Evolutionary conservation across 768 basidiomycete genomes (phyloP).

Genomic region (Lentinula lateritia): DNA sequence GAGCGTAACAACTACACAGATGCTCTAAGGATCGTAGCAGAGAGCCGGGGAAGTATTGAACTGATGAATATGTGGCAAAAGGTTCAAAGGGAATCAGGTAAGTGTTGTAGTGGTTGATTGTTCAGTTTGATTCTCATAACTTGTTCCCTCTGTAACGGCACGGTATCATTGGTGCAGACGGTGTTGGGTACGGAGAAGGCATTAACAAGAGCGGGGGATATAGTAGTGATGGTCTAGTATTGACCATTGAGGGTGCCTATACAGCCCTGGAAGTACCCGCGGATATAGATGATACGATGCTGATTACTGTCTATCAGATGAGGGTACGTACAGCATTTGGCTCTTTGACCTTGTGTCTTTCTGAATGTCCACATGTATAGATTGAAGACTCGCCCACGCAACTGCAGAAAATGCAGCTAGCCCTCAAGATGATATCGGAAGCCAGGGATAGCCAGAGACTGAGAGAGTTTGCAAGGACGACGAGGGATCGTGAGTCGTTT

Average conservation of each 20-base stretch:
- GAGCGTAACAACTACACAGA: constrained; percentile 47
- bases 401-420: constrained; percentile 66
- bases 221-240: constrained; percentile 18
- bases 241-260: constrained; percentile 72
- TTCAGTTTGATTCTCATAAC: too few species aligned
- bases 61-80: constrained; percentile 48
- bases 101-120: not conserved
- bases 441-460: constrained; percentile 68
- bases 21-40: constrained; percentile 64
- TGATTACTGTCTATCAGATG: constrained; percentile 67
- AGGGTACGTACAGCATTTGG: constrained; percentile 39
- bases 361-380: constrained; percentile 29
- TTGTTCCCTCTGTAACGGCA: too few species aligned
- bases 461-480: constrained; percentile 57
- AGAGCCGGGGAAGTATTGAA: constrained; percentile 47
- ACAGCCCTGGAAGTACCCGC: constrained; percentile 61
- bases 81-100: constrained; percentile 34
- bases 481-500: constrained; percentile 64
- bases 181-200: not conserved
- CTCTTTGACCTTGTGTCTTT: not conserved
- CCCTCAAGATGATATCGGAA: constrained; percentile 70
- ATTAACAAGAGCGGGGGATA: not conserved
- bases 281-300: constrained; percentile 73
- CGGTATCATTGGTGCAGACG: not conserved
- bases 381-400: constrained; percentile 68